Base-by-base conservation (phyloP, 2,329 filamentous ascomycete genomes). In the Rutstroemia sp. region DNA sequence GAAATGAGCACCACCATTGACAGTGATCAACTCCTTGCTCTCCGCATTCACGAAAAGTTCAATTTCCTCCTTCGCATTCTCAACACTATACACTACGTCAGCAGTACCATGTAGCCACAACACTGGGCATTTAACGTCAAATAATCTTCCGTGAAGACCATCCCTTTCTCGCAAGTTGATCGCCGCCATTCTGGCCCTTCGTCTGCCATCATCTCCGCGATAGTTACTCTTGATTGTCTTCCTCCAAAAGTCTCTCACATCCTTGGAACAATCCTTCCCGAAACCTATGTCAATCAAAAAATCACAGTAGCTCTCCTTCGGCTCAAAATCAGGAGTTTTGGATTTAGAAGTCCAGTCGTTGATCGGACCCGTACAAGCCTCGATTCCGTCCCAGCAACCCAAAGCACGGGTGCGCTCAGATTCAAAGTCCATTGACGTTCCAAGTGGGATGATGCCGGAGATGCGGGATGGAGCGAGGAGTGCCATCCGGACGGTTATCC, bases 371-470 rank as follows among this genome's bases (percentile, higher is more conserved):
- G 72, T 66, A 6, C 77, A 70, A 52, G 73, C 70, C 0, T 72
- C 65, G 45, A 71, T 70, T 34, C 74, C 73, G 57, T 80, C 73
- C 78, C 78, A 80, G 67, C 75, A 76, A 14, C 77, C 77, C 45
- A 74, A 73, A 23, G 64, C 64, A 2, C 76, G 72, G 8, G 76
- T 75, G 10, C 70, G 70, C 2, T 70, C 62, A 7, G 77, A 78
- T 69, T 81, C 78, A 62, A 71, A 75, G 66, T 80, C 78, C 75
- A 80, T 77, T 0, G 76, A 78, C 4, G 76, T 78, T 30, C 77
- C 78, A 5, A 80, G 68, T 4, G 73, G 71, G 17, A 80, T 61
- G 1, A 80, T 62, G 16, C 78, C 78, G 16, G 72, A 64, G 39
- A 80, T 76, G 68, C 70, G 73, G 42, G 75, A 71, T 5, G 77